Evolutionary conservation across 2,329 filamentous ascomycete genomes (phyloP), one percentile per base, ranked within the genome.

Genomic region (Coniella lustricola): DNA sequence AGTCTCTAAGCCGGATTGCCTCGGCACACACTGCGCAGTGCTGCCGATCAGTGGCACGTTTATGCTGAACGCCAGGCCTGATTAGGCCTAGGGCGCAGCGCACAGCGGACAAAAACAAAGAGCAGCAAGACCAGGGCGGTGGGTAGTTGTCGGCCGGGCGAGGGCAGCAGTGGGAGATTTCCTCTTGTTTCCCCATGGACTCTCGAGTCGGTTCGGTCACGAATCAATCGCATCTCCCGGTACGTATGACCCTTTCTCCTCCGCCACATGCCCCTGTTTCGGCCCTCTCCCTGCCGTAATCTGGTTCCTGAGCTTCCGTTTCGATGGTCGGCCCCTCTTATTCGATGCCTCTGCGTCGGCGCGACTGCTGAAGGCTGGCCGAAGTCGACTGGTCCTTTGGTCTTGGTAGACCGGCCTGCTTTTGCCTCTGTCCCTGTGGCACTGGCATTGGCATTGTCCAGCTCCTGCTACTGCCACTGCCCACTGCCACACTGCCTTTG

Each of bases 231-330:
- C 44, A n/a, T 43, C 18, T 25, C 40, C 40, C 41, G 49, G 49
- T 48, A 51, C 44, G 49, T 51, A 51, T 47, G 49, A 51, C 49
- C 44, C 49, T 51, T 47, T 46, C 34, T 43, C 39, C 38, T 47
- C 44, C 48, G 44, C 44, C 44, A 44, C 49, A 51, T 44, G 37
- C 39, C 44, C 44, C 36, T 47, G 44, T 46, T 41, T 47, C 46
- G 21, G 40, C 35, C 4, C 37, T 37, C 29, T 35, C 25, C 44
- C 45, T 41, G 36, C 46, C 45, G 46, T 49, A 41, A 34, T 40
- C 34, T 41, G 41, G 48, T 41, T 45, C 41, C 41, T 45, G 46
- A 43, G 41, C 46, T 38, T 44, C 35, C 20, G 18, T 49, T 39
- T 43, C 21, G 41, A 45, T 49, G 41, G 14, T 36, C 37, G 31